These are phyloP conservation scores for Bryoglossum gracile DNA, from an alignment of 495 filamentous ascomycete genomes.

Conservation along the genomic window DNA sequence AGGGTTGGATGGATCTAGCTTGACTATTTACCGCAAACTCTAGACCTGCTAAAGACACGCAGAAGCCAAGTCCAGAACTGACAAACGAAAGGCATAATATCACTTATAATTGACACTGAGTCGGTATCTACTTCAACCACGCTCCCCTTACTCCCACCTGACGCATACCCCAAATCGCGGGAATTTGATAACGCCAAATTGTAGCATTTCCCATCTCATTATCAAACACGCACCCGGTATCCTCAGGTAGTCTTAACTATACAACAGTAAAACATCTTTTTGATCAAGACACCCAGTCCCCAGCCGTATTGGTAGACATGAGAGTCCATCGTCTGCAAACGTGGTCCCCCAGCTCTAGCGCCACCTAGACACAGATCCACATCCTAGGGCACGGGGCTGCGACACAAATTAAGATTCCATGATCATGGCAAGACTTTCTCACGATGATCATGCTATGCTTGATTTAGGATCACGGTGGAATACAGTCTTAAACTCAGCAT, in stretches of 20 bases:
- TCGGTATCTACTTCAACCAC: too few relatives aligned
- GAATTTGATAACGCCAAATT: too few relatives aligned
- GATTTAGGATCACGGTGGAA: constrained; percentile 17
- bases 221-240: neutral
- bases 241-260: neutral
- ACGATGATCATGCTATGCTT: neutral
- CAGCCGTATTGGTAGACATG: neutral
- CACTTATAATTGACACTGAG: too few relatives aligned
- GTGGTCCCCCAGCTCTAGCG: neutral
- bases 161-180: too few relatives aligned
- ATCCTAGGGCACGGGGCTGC: too few relatives aligned
- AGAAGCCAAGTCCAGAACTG: too few relatives aligned
- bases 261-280: neutral
- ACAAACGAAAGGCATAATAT: too few relatives aligned
- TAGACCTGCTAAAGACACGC: too few relatives aligned
- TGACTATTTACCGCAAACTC: too few relatives aligned
- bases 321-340: neutral
- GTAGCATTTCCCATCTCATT: neutral
- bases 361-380: neutral
- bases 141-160: too few relatives aligned
- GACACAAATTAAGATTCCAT: too few relatives aligned
- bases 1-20: too few relatives aligned
- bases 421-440: neutral
- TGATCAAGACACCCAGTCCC: neutral
- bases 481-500: constrained; percentile 21